Evolutionary conservation across 306 rosid genomes (phyloP), one percentile per base, ranked within the genome.

Genomic region (Trichosanthes cucumerina): DNA sequence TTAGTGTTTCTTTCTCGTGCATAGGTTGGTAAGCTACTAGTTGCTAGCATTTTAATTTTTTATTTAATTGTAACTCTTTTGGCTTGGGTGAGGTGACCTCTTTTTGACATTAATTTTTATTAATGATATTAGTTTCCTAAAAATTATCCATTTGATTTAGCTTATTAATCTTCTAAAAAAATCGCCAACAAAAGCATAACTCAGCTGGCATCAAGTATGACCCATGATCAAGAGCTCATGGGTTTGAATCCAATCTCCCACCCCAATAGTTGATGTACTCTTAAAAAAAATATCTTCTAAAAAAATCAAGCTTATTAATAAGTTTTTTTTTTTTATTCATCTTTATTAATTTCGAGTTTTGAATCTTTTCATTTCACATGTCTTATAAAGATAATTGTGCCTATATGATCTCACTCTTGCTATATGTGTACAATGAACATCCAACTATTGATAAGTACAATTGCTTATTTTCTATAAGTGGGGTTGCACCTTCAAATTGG

Each of bases 401-500:
- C 58, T 69, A 39, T 70, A 47, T 80, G 62, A 87, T 71, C 46
- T 39, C 21, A n/a, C 50, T 78, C 23, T 73, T 65, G 12, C 72
- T 81, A 47, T 57, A n/a, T 75, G 77, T 77, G 43, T 38, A 76
- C 88, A 93, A 97, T 43, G 98, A 93, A 81, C 89, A 88, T 76
- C 82, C 90, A 24, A 64, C 49, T 52, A 79, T 91, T 75, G 81
- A 88, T 73, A 94, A 97, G 77, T 93, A 87, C 85, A 86, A 85
- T 76, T 93, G 97, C 85, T 88, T 93, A 66, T 90, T 89, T 78
- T 28, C 84, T 50, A 79, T 80, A 71, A 79, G 87, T 46, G 97
- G 97, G 88, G 81, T 31, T 75, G 70, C 87, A 76, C 75, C 76
- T 88, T 78, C 82, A 81, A 47, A 49, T 9, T 43, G 87, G 88